Base-by-base conservation (phyloP, 2,329 filamentous ascomycete species). In the Didymella arachidicola region DNA sequence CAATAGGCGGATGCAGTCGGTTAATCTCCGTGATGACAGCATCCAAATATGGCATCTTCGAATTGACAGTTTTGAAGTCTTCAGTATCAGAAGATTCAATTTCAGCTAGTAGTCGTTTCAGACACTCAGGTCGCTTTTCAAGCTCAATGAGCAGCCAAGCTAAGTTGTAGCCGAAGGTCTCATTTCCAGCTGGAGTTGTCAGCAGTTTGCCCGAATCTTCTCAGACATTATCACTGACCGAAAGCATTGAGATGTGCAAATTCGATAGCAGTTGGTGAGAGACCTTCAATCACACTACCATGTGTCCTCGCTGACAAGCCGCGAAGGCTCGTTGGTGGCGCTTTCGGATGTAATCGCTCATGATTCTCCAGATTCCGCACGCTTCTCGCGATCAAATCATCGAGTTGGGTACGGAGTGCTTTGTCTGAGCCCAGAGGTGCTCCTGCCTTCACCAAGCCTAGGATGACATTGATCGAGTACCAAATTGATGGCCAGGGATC, bases 211-310 rank as follows among this genome's bases (percentile, higher is more conserved):
- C 5, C 12, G 7, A 12, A 32, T 32, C 16, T 5, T 12, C 16
- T 32, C 16, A 6, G 11, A 14, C 11, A 4, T 8, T 4, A 5
- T 4, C 3, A 36, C 45, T 38, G 45, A 48, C 45, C 29, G 45
- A 48, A 48, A 48, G 45, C 45, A 38, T 48, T 48, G 19, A 48
- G 45, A 34, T 14, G 45, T n/a, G 45, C 45, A 26, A 48, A 48
- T 6, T 36, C 45, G 12, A 48, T 48, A 8, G 45, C 45, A n/a
- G 45, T 48, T 7, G 6, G 30, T n/a, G 45, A 48, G 26, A 48
- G 30, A 48, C 18, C 18, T 26, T 22, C 45, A n/a, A 16, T 12
- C 12, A 38, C 19, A 22, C 45, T 22, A 36, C 45, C 45, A 36
- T 48, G 19, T n/a, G 45, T 48, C 18, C 10, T 25, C 30, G 45